phyloP scores from a whole-genome alignment of 2,329 filamentous ascomycete species.

The Ascochyta viciae-villosae region DNA sequence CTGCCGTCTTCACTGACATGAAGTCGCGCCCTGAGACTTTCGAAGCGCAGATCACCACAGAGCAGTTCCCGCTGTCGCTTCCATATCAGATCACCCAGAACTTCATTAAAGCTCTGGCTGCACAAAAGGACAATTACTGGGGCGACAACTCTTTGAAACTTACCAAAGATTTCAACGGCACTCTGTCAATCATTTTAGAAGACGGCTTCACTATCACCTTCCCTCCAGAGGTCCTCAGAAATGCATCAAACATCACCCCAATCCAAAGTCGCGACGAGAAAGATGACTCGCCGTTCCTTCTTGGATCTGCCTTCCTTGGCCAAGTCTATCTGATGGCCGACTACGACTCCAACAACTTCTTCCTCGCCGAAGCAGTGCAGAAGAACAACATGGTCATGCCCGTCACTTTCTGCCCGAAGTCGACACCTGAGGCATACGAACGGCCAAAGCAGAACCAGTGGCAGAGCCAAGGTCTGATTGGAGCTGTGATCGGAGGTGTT shows the following conservation, averaged over 20 bases:
- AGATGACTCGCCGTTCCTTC: conserved; percentile 43
- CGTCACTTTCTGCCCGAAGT: conserved; percentile 49
- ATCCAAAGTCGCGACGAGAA: conserved; percentile 41
- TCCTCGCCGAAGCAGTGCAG: conserved; percentile 50
- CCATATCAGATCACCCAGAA: conserved; percentile 51
- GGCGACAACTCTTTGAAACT: conserved; percentile 49
- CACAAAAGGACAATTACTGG: conserved; percentile 47
- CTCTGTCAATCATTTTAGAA: conserved; percentile 50
- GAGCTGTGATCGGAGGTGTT: conserved; percentile 49
- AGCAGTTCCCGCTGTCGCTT: conserved; percentile 52
- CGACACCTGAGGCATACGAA: conserved; percentile 44
- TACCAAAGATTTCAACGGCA: conserved; percentile 47
- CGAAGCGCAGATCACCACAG: conserved; percentile 52
- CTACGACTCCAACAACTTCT: conserved; percentile 51
- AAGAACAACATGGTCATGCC: conserved; percentile 53
- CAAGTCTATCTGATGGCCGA: conserved; percentile 56
- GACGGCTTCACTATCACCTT: conserved; percentile 52
- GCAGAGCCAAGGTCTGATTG: conserved; percentile 46
- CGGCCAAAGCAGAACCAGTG: conserved; percentile 39
- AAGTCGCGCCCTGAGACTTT: conserved; percentile 42
- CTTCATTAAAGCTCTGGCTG: conserved; percentile 47
- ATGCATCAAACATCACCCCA: conserved; percentile 49
- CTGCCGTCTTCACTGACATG: conserved; percentile 39
- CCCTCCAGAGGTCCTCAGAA: conserved; percentile 47
- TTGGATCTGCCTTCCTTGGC: conserved; percentile 51